These are phyloP conservation scores for Cercospora sp. DNA, from an alignment of 2,329 filamentous ascomycete genomes.

Conservation along the genomic window DNA sequence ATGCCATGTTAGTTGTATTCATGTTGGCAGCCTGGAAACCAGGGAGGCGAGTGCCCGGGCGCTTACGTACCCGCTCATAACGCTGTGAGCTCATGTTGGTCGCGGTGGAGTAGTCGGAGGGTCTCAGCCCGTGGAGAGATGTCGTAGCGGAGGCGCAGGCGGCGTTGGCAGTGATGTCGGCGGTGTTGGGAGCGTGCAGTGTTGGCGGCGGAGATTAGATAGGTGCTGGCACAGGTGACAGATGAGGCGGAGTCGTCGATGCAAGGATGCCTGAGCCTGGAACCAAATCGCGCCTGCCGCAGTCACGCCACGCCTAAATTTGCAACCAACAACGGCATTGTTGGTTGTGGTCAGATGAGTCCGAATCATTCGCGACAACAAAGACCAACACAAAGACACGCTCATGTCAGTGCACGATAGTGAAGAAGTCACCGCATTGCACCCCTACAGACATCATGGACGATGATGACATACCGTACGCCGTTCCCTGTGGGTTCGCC, in stretches of 20 bases:
- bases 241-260: not conserved
- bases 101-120: constrained; percentile 11
- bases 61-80: constrained; percentile 50
- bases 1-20: constrained; percentile 19
- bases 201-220: constrained; percentile 5
- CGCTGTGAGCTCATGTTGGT: constrained; percentile 49
- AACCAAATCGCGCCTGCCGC: not conserved
- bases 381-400: not conserved
- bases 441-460: constrained; percentile 20
- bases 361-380: not conserved
- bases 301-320: not conserved
- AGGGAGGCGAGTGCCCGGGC: constrained; percentile 20
- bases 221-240: constrained; percentile 8
- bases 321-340: not conserved
- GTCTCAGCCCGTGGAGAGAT: not conserved
- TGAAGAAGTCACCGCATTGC: constrained; percentile 8
- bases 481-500: constrained; percentile 2
- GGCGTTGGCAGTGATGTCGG: constrained; percentile 4
- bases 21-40: constrained; percentile 10
- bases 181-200: constrained; percentile 8
- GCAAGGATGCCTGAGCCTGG: constrained; percentile 2
- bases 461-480: constrained; percentile 31
- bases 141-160: not conserved
- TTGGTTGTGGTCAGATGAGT: not conserved
- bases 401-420: not conserved